Conservation (phyloP, 305 asterid genomes). For the Plantago coronopus region DNA sequence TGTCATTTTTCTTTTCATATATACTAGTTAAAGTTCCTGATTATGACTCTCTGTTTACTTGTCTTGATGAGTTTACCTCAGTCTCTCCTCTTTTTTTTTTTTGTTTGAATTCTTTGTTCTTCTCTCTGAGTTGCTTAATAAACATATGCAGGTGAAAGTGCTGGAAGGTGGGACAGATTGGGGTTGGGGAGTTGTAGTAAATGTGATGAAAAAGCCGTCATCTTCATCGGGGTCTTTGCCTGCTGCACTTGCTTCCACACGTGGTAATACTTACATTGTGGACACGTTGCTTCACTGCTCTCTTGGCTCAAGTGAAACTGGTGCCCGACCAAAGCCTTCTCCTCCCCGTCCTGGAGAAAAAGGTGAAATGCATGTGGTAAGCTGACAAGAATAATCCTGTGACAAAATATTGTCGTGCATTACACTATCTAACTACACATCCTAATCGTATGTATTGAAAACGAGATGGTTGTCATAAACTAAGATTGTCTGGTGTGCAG, state of each 20-base stretch:
- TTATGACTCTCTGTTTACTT: neutral
- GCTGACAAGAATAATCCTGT: conserved; percentile 24
- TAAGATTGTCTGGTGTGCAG: conserved; percentile 36
- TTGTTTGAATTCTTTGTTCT: conserved; percentile 8
- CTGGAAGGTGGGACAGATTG: conserved; percentile 96
- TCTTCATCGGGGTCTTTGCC: conserved; percentile 74
- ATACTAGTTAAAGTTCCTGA: too few species aligned
- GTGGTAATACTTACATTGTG: conserved; percentile 74
- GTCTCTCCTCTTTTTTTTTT: neutral
- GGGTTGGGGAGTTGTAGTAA: conserved; percentile 99
- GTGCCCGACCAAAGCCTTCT: conserved; percentile 82
- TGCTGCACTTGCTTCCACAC: conserved; percentile 81
- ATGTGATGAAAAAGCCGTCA: conserved; percentile 75
- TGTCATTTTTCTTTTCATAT: too few species aligned
- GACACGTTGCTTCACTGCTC: conserved; percentile 93
- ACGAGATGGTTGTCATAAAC: conserved; percentile 6
- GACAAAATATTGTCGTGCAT: neutral
- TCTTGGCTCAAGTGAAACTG: conserved; percentile 59
- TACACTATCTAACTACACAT: neutral
- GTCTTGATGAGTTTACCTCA: neutral
- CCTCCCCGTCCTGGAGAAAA: conserved; percentile 91
- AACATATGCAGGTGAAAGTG: conserved; percentile 66
- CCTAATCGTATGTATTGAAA: neutral
- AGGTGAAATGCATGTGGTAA: conserved; percentile 99
- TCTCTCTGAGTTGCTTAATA: conserved; percentile 20